Evolutionary conservation across 2,329 filamentous ascomycete genomes (phyloP), one percentile per base, ranked within the genome.

Genomic region (Neonectria sp.): DNA sequence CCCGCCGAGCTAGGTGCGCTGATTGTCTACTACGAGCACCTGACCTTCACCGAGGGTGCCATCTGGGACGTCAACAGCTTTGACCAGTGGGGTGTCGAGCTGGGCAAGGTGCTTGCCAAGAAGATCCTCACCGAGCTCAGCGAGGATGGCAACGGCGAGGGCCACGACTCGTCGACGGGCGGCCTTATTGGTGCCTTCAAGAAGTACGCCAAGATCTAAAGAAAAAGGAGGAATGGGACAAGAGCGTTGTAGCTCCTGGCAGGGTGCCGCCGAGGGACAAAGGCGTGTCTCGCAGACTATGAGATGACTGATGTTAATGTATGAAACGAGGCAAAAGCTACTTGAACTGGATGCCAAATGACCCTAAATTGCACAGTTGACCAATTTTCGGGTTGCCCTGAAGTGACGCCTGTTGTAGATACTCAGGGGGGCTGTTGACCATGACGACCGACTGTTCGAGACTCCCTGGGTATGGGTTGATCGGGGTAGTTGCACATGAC

Each of bases 21-120:
- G 76, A 99, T 99, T 76, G 95, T 95, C 73, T 99, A 98, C 89
- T 99, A 99, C 84, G 96, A 99, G 88, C 96, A 99, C 85, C 85
- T 98, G 69, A 98, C 96, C 63, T 99, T 99, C 83, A 97, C 94
- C 43, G 96, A 99, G 86, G 96, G 96, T 77, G 95, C 95, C 59
- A 88, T 99, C 80, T 99, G 96, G 96, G 97, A 98, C 86, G 97
- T 99, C 88, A 99, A 99, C 90, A 95, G 92, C 79, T 99, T 98
- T 80, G 96, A 99, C 85, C 96, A 99, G 88, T 99, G 96, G 96
- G 96, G 96, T 84, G 96, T 99, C 51, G 96, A 99, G 88, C 87
- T 99, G 69, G 96, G 96, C 82, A 99, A 99, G 92, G 91, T 92
- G 46, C 86, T 99, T 73, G 96, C 96, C 69, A 98, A 95, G 91